These are phyloP conservation scores for Picochlorum sp. DNA, from an alignment of 139 green algal species.

Conservation along the genomic window DNA sequence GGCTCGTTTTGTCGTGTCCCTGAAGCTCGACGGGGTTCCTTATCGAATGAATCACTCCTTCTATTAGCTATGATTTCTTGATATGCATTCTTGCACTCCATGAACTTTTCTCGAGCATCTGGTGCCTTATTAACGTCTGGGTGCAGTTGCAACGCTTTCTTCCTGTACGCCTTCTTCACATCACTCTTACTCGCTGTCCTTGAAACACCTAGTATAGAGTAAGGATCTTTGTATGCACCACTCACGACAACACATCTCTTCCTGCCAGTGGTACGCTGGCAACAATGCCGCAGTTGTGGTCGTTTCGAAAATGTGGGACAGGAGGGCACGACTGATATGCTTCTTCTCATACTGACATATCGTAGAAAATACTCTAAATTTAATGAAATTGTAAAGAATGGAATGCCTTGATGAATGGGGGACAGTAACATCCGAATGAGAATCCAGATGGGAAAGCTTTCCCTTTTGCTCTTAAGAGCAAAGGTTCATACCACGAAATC, in stretches of 20 bases:
- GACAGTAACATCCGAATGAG: no score
- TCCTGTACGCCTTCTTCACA: constrained; percentile 73
- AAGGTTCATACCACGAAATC: no score
- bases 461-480: no score
- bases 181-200: constrained; percentile 38
- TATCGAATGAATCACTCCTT: not conserved
- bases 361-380: no score
- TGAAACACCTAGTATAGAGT: constrained; percentile 59
- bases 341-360: no score
- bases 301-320: no score
- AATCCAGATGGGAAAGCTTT: no score
- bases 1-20: not conserved
- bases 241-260: not conserved
- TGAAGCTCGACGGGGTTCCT: constrained; percentile 39
- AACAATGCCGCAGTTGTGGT: no score
- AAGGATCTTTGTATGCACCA: constrained; percentile 24
- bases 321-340: no score
- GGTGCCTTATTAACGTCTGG: constrained; percentile 77
- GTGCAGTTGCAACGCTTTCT: constrained; percentile 77
- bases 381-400: no score
- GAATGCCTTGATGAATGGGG: no score
- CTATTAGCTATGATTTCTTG: constrained; percentile 48
- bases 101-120: constrained; percentile 61
- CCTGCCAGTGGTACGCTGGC: no score
- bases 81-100: constrained; percentile 70